phyloP scores from a whole-genome alignment of 2,329 filamentous ascomycete genomes.

The Ceratocystis cubensis region DNA sequence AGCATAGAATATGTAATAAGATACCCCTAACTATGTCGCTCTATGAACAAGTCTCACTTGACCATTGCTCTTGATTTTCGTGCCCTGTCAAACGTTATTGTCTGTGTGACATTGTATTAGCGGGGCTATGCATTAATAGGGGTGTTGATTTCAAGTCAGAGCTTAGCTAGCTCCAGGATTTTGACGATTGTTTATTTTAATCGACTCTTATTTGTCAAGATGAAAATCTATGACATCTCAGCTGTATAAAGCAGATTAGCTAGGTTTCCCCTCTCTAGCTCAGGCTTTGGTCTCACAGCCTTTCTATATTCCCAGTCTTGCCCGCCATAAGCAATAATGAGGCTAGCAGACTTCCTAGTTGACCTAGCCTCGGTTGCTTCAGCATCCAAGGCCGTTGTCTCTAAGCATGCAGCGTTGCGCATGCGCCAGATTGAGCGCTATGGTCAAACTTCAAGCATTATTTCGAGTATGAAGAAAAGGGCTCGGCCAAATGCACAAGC shows the following conservation, averaged over 20 bases:
- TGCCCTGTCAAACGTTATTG: not conserved
- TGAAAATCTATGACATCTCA: not conserved
- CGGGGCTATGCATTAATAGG: constrained; percentile 3
- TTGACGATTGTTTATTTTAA: not conserved
- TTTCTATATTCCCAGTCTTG: not conserved
- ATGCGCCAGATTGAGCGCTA: constrained; percentile 42
- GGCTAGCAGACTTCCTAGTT: constrained; percentile 51
- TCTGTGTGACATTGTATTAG: constrained; percentile 1
- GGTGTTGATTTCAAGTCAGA: not conserved
- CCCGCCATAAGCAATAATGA: constrained; percentile 31
- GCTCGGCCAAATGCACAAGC: constrained; percentile 11
- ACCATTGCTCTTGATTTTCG: too few relatives aligned
- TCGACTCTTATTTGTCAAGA: not conserved
- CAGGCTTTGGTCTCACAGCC: not conserved
- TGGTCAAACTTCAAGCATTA: constrained; percentile 35
- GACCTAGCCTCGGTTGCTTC: constrained; percentile 59
- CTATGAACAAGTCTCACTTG: too few relatives aligned
- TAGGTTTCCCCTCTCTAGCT: not conserved
- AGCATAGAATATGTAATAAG: not conserved
- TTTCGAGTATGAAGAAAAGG: constrained; percentile 28
- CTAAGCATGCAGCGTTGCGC: constrained; percentile 48
- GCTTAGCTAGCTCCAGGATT: constrained; percentile 5
- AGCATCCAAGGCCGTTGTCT: constrained; percentile 55
- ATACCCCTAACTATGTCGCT: not conserved
- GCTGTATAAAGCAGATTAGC: not conserved